Evolutionary conservation across 164 flowering plant genomes (phyloP), one percentile per base, ranked within the genome.

Genomic region (Piper longum): DNA sequence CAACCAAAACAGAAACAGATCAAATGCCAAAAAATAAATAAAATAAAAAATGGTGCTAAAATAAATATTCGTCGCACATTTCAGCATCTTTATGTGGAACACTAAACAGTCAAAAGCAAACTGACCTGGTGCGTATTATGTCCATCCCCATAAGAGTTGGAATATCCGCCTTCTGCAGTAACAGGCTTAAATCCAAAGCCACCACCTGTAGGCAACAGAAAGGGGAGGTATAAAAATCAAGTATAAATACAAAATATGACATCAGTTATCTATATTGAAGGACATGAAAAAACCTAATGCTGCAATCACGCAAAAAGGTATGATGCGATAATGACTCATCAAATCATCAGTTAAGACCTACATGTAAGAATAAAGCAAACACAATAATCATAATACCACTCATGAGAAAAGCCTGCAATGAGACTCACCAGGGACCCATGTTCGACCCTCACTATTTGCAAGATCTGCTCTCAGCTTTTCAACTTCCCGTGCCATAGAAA

Each of bases 401-500:
- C 36, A 26, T 26, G 36, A 48, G 11, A 5, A 48, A 48, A 9
- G 52, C 52, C 52, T 48, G 7, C 14, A 48, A 48, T 48, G 11
- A 40, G 36, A 54, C 36, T 63, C 78, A 93, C 97, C 97, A 62
- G 89, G 74, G 73, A 73, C 76, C 96, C 91, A 85, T 41, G 80
- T 78, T 79, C 95, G 77, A 69, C 63, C 74, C 72, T 83, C 88
- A 57, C 73, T 57, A 73, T 64, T 80, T 16, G 85, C 65, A 72
- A 80, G 77, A 69, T 93, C 97, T 41, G 87, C 88, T 43, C 89
- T 89, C 17, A 93, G 78, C 77, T 84, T 93, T 72, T 93, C 99
- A 70, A 84, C 85, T 77, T 93, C 99, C 52, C 96, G 87, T 51
- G 96, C 95, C 96, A 93, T 85, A 57, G 86, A 79, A 67, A 90